phyloP scores from a whole-genome alignment of 2,329 filamentous ascomycete species.

The Penicillium italicum region DNA sequence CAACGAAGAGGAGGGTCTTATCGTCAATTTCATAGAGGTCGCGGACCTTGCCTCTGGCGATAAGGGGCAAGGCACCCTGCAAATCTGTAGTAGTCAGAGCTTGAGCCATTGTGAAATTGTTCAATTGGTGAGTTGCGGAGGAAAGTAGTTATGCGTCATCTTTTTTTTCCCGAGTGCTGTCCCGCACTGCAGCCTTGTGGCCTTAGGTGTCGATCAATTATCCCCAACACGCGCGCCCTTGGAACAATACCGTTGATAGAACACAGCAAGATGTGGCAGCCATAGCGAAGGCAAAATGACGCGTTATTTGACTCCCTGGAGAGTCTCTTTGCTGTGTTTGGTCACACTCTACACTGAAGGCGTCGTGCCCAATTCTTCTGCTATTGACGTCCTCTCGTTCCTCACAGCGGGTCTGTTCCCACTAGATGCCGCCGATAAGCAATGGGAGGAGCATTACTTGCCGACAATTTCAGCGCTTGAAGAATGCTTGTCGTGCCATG shows the following conservation, averaged over 20 bases:
- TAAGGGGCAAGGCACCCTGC: constrained; percentile 44
- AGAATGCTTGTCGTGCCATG: constrained; percentile 42
- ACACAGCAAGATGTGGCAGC: constrained; percentile 14
- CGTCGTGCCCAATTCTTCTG: constrained; percentile 64
- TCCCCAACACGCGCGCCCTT: constrained; percentile 12
- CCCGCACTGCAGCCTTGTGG: constrained; percentile 11
- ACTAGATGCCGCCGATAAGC: constrained; percentile 33
- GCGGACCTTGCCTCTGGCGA: constrained; percentile 70
- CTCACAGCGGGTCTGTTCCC: constrained; percentile 66
- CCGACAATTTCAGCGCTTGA: constrained; percentile 48
- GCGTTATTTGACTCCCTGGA: constrained; percentile 83
- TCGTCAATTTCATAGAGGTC: constrained; percentile 73
- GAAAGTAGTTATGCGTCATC: constrained; percentile 20
- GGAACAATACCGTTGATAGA: constrained; percentile 3
- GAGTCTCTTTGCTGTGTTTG: constrained; percentile 76
- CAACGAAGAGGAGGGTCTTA: constrained; percentile 72
- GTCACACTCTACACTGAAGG: constrained; percentile 76
- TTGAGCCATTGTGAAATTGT: constrained; percentile 32
- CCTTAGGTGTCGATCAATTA: constrained; percentile 22
- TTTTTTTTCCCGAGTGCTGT: constrained; percentile 21
- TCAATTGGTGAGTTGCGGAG: constrained; percentile 7
- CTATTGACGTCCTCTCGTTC: constrained; percentile 73
- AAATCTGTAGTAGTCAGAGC: constrained; percentile 44
- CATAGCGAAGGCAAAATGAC: constrained; percentile 53
- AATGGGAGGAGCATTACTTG: constrained; percentile 31